phyloP scores from a whole-genome alignment of 1,284 basidiomycete genomes.

The Rhodotorula sp. region DNA sequence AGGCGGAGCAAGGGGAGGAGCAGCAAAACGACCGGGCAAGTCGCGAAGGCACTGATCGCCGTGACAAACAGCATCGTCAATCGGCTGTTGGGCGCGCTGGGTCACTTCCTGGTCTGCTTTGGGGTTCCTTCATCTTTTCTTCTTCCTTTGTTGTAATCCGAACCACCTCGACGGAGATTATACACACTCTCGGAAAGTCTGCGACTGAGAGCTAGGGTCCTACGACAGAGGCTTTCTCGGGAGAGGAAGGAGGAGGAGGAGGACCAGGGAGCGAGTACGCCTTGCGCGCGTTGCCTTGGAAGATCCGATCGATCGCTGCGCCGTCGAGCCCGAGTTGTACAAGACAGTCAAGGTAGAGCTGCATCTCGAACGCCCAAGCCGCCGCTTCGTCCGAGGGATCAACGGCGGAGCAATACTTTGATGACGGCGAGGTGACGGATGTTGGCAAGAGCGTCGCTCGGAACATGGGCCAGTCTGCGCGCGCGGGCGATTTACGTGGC shows the following conservation, averaged over 20 bases:
- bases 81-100: not conserved
- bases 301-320: conserved; percentile 32
- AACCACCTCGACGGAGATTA: not conserved
- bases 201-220: no score
- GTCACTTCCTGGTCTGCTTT: not conserved
- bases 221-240: no score
- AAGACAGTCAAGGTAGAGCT: conserved; percentile 30
- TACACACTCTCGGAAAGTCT: no score
- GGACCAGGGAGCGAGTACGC: conserved; percentile 13
- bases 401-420: not conserved
- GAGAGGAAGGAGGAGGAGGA: no score
- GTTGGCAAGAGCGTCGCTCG: conserved; percentile 16
- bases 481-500: not conserved
- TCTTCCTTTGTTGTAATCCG: not conserved
- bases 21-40: conserved; percentile 48
- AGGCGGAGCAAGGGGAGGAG: conserved; percentile 51
- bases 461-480: conserved; percentile 41
- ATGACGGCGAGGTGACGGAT: conserved; percentile 4
- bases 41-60: conserved; percentile 37
- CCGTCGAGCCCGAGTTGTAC: conserved; percentile 34
- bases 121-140: no score
- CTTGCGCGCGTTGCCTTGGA: conserved; percentile 28
- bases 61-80: no score
- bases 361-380: conserved; percentile 33
- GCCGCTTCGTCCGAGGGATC: conserved; percentile 12